phyloP scores from a whole-genome alignment of 163 green algal genomes.

The Prototheca wickerhamii region DNA sequence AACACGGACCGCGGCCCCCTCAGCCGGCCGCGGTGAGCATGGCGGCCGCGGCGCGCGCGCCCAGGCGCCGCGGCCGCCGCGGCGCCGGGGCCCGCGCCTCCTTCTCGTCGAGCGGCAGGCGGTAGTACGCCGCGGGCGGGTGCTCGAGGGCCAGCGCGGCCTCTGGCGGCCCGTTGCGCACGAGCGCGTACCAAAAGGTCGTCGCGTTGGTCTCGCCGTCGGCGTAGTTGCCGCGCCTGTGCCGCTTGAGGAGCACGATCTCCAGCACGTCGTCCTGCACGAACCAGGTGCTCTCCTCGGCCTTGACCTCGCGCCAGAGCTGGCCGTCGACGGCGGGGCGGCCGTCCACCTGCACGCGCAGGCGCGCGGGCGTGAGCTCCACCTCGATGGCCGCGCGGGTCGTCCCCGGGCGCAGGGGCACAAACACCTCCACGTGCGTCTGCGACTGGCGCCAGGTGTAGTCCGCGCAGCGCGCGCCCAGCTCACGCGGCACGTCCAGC shows the following conservation, averaged over 20 bases:
- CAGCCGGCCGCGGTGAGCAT: too few relatives aligned
- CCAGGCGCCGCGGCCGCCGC: too few relatives aligned
- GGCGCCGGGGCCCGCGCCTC: neutral
- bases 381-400: constrained; percentile 32
- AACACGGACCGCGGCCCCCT: too few relatives aligned
- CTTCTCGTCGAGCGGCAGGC: neutral
- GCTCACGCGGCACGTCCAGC: constrained; percentile 27
- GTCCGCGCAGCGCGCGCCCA: constrained; percentile 34
- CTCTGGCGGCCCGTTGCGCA: neutral
- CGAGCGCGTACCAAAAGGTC: neutral
- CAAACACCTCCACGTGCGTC: constrained; percentile 53
- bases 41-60: too few relatives aligned
- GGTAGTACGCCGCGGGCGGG: constrained; percentile 15
- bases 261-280: constrained; percentile 47
- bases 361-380: constrained; percentile 12
- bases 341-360: constrained; percentile 29
- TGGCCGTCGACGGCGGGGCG: constrained; percentile 29
- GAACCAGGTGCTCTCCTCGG: constrained; percentile 52
- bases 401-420: constrained; percentile 30
- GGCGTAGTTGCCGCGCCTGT: constrained; percentile 45
- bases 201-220: constrained; percentile 40
- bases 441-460: constrained; percentile 69
- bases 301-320: constrained; percentile 45
- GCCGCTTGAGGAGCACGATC: constrained; percentile 50
- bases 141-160: constrained; percentile 4